phyloP scores from a whole-genome alignment of 805 yeast genomes.

The Kluyveromyces nonfermentans region DNA sequence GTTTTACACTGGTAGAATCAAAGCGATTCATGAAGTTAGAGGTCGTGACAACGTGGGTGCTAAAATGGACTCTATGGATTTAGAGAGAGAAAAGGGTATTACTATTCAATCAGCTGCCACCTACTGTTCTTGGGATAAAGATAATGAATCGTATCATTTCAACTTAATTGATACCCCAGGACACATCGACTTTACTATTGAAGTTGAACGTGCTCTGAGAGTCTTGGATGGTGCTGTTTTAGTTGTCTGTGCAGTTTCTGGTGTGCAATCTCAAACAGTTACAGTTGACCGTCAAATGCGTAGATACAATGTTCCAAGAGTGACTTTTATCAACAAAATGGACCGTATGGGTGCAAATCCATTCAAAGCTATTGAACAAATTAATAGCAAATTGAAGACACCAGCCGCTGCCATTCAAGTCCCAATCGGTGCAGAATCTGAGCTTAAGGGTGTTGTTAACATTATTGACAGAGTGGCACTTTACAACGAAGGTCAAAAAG shows the following conservation, averaged over 20 bases:
- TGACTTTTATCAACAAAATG: constrained; percentile 96
- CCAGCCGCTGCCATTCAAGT: constrained; percentile 98
- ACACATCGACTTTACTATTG: constrained; percentile 97
- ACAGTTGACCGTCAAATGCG: constrained; percentile 99
- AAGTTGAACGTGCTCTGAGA: constrained; percentile 96
- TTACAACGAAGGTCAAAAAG: constrained; percentile 84
- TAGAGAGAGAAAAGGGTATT: constrained; percentile 97
- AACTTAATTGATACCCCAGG: constrained; percentile 98
- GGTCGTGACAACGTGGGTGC: constrained; percentile 98
- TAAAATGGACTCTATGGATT: constrained; percentile 98
- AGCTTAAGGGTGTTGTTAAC: constrained; percentile 82
- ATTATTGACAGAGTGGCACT: constrained; percentile 79
- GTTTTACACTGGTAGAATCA: constrained; percentile 93
- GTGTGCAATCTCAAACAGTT: constrained; percentile 97
- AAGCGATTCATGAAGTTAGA: constrained; percentile 93
- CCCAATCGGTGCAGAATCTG: constrained; percentile 90
- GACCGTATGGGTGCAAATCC: constrained; percentile 99
- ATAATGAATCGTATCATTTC: constrained; percentile 62
- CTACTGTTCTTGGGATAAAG: constrained; percentile 91
- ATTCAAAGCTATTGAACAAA: constrained; percentile 86
- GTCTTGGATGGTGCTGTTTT: constrained; percentile 97
- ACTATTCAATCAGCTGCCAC: constrained; percentile 99
- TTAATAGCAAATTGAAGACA: constrained; percentile 75
- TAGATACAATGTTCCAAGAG: constrained; percentile 92
- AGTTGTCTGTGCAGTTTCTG: constrained; percentile 97